phyloP scores from a whole-genome alignment of 2,329 filamentous ascomycete species.

The Aspergillus quadrilineatus region DNA sequence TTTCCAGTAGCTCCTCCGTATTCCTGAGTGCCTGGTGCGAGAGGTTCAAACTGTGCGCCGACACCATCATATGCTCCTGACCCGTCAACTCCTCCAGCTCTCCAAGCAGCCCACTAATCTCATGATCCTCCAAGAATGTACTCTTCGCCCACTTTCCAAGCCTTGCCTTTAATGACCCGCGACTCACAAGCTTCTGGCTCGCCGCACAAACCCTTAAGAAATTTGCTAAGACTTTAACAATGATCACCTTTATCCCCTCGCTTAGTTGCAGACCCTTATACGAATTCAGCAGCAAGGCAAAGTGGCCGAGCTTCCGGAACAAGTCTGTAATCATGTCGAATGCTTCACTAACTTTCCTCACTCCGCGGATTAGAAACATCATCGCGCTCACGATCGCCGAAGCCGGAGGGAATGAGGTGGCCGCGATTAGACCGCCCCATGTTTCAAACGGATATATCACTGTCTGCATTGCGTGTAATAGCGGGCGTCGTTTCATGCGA shows the following conservation, averaged over 20 bases:
- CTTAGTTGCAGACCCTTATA: too few species aligned
- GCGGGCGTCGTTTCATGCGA: slow-evolving; percentile 1
- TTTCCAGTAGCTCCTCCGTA: background rate
- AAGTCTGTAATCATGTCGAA: too few species aligned
- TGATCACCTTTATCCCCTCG: too few species aligned
- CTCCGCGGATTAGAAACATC: too few species aligned
- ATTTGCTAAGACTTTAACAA: too few species aligned
- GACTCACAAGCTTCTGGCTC: too few species aligned
- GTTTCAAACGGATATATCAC: background rate
- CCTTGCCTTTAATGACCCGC: slow-evolving; percentile 8
- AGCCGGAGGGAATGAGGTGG: too few species aligned
- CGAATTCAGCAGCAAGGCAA: too few species aligned
- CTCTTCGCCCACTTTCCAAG: slow-evolving; percentile 10
- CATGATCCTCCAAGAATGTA: slow-evolving; percentile 4
- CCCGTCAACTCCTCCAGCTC: slow-evolving; percentile 13
- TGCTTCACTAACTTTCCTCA: too few species aligned
- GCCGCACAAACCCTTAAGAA: too few species aligned
- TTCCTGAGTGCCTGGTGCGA: slow-evolving; percentile 3
- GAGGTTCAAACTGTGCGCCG: slow-evolving; percentile 8
- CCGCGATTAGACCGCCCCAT: slow-evolving; percentile 1
- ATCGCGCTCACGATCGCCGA: too few species aligned
- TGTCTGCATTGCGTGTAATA: background rate
- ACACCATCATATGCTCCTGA: slow-evolving; percentile 15
- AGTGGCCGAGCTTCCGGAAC: too few species aligned
- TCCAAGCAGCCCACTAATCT: background rate